These are phyloP conservation scores for Solanum rostratum DNA, from an alignment of 257 asterid genomes.

Conservation along the genomic window DNA sequence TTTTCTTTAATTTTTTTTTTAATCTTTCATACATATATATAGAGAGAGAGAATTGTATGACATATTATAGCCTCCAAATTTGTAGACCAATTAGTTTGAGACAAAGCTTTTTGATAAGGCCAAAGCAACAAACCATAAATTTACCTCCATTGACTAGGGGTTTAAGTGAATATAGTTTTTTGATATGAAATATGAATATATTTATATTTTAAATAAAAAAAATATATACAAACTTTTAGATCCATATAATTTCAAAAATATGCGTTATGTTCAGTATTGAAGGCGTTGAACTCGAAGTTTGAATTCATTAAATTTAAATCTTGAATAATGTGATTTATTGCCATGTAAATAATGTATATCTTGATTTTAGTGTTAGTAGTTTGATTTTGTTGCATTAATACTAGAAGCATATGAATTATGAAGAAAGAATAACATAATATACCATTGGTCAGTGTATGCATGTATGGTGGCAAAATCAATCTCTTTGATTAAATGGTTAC, in stretches of 20 bases:
- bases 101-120: no score
- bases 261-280: background rate
- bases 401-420: background rate
- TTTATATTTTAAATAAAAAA: no score
- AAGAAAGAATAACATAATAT: background rate
- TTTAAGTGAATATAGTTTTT: no score
- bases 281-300: background rate
- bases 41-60: no score
- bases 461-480: slow-evolving; percentile 60
- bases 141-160: no score
- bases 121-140: no score
- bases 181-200: no score
- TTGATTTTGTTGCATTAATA: background rate
- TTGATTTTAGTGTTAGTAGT: background rate
- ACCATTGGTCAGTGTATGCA: slow-evolving; percentile 49
- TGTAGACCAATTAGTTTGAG: no score
- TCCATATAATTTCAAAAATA: background rate
- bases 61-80: no score
- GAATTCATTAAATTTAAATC: background rate
- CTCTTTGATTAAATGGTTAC: slow-evolving; percentile 23
- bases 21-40: no score
- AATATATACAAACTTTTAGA: no score
- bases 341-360: background rate
- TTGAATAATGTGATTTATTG: background rate
- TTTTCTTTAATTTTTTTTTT: no score